phyloP scores from a whole-genome alignment of 148 eudicot species.

The Chenopodium berlandieri region DNA sequence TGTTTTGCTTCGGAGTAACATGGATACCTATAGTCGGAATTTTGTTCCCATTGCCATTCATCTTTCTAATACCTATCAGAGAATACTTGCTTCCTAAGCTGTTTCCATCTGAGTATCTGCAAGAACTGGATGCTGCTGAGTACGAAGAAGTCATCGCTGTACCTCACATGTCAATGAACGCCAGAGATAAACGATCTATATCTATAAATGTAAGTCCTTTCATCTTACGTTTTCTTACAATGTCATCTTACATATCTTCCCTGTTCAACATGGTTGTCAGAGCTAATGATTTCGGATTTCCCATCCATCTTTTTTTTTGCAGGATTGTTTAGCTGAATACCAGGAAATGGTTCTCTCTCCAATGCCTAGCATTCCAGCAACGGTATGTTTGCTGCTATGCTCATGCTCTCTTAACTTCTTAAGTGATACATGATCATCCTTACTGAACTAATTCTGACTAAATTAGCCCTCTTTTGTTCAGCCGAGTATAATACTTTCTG shows the following conservation, averaged over 20 bases:
- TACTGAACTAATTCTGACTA: neutral
- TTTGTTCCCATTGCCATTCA: slow-evolving; percentile 64
- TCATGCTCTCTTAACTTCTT: neutral
- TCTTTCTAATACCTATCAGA: slow-evolving; percentile 53
- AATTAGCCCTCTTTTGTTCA: neutral
- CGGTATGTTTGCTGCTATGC: slow-evolving; percentile 11
- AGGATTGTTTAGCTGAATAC: slow-evolving; percentile 36
- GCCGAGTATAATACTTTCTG: neutral
- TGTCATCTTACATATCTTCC: neutral
- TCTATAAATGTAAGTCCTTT: slow-evolving; percentile 38
- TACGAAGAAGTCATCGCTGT: slow-evolving; percentile 69
- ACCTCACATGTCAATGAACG: slow-evolving; percentile 28
- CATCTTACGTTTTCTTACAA: neutral
- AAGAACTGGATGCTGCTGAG: slow-evolving; percentile 65
- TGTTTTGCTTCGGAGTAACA: slow-evolving; percentile 64
- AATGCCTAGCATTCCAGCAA: slow-evolving; percentile 3
- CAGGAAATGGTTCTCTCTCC: slow-evolving; percentile 29
- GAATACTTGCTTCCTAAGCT: slow-evolving; percentile 53
- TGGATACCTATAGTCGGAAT: slow-evolving; percentile 74
- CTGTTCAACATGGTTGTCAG: neutral
- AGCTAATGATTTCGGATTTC: neutral
- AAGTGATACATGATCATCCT: neutral
- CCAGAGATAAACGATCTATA: slow-evolving; percentile 14
- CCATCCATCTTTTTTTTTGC: neutral
- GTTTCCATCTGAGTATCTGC: slow-evolving; percentile 43